A percentile compares a stretch with the other conserved stretches of the same genome.
phyloP scores from a whole-genome alignment of 179 eudicot genomes.

The Nepenthes alata region DNA sequence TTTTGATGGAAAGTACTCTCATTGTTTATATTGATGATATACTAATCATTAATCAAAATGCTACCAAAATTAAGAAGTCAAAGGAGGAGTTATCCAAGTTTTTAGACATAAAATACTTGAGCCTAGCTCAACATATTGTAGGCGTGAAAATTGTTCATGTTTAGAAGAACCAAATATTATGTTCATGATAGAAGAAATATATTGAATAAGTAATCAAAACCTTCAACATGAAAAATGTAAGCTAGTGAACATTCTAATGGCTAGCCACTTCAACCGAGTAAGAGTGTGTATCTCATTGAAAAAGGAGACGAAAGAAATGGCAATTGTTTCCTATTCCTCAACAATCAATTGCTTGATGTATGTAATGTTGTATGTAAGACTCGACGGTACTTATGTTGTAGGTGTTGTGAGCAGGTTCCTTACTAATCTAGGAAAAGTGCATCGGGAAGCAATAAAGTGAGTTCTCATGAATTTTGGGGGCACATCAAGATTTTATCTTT shows the following conservation, averaged over 20 bases:
- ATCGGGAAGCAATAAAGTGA: not conserved
- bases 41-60: no score
- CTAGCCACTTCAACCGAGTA: not conserved
- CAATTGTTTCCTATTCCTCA: not conserved
- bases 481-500: not conserved
- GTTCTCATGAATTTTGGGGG: not conserved
- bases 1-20: no score
- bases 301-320: not conserved
- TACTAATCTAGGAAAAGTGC: not conserved
- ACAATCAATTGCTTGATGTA: not conserved
- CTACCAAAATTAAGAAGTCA: no score
- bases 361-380: not conserved
- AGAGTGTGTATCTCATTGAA: not conserved
- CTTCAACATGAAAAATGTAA: not conserved
- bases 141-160: no score
- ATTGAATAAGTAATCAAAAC: no score
- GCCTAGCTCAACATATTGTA: no score
- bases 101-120: no score
- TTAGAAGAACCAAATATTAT: no score
- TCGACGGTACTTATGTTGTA: not conserved
- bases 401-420: slow-evolving; percentile 1
- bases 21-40: no score
- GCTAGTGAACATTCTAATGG: not conserved
- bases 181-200: no score
- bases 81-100: no score